These are phyloP conservation scores for Leptographium lundbergii DNA, from an alignment of 2,329 filamentous ascomycete species.

Conservation along the genomic window DNA sequence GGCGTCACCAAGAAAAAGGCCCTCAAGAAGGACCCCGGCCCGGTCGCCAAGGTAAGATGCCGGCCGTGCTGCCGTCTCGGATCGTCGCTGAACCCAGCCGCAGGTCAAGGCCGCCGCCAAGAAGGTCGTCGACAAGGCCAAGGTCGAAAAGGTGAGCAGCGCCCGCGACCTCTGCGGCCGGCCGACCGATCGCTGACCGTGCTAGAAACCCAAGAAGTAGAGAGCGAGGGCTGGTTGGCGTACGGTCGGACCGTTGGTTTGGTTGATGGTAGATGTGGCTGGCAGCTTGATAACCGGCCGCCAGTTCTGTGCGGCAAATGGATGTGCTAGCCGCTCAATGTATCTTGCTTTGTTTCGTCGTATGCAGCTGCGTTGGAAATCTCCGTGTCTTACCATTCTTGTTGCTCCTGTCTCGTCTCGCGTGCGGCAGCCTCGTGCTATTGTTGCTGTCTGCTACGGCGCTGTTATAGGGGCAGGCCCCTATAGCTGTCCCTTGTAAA, in stretches of 20 bases:
- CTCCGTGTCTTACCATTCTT: background rate
- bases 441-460: background rate
- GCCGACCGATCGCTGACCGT: background rate
- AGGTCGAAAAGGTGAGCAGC: background rate
- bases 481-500: no score
- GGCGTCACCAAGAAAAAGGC: conserved; percentile 25
- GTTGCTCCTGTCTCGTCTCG: background rate
- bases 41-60: background rate
- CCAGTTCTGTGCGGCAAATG: no score
- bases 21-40: conserved; percentile 20
- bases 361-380: no score
- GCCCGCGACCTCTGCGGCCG: background rate
- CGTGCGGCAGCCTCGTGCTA: background rate
- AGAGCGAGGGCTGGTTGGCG: background rate
- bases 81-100: background rate
- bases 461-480: background rate
- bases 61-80: background rate
- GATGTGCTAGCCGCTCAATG: background rate
- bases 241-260: background rate
- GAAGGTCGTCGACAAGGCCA: conserved; percentile 15
- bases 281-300: no score
- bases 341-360: background rate
- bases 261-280: background rate
- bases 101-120: background rate
- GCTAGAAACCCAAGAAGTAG: background rate